phyloP scores from a whole-genome alignment of 2,329 filamentous ascomycete genomes.

The Curvularia hawaiiensis region DNA sequence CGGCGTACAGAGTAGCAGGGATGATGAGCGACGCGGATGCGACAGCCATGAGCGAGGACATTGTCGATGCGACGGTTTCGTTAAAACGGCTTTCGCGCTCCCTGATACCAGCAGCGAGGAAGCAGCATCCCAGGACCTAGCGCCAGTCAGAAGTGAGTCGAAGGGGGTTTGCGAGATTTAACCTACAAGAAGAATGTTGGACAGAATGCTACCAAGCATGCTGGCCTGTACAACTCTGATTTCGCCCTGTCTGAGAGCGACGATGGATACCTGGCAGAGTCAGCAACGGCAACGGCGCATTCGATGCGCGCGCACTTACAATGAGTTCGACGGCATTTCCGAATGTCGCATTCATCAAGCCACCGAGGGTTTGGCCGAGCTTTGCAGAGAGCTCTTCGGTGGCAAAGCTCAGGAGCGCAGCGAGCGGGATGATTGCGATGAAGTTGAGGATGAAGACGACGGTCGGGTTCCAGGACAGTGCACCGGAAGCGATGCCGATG shows the following conservation, averaged over 20 bases:
- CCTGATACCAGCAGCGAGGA: constrained; percentile 55
- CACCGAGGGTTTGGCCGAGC: constrained; percentile 75
- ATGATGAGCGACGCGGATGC: constrained; percentile 60
- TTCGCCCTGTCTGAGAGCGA: constrained; percentile 82
- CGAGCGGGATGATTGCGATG: constrained; percentile 78
- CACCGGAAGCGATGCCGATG: constrained; percentile 71
- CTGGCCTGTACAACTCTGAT: constrained; percentile 97
- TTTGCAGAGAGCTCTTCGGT: constrained; percentile 77
- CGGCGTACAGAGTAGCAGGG: constrained; percentile 58
- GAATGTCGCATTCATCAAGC: constrained; percentile 76
- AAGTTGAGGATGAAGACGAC: constrained; percentile 79
- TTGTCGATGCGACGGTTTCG: constrained; percentile 77
- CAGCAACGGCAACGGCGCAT: constrained; percentile 11
- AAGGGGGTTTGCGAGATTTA: constrained; percentile 23
- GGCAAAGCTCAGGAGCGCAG: constrained; percentile 74
- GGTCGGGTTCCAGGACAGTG: constrained; percentile 66
- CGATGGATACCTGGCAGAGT: constrained; percentile 76
- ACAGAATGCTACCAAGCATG: constrained; percentile 95
- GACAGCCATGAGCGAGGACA: constrained; percentile 65
- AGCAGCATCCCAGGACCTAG: constrained; percentile 58
- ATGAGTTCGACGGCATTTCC: constrained; percentile 82
- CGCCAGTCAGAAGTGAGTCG: constrained; percentile 55
- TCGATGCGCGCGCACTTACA: constrained; percentile 49
- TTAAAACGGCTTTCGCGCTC: constrained; percentile 64
- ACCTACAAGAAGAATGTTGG: constrained; percentile 80